A percentile compares a stretch with the other conserved stretches of the same genome.
These are phyloP conservation scores for Epichloe sylvatica DNA, from an alignment of 2,329 filamentous ascomycete species.

Conservation along the genomic window DNA sequence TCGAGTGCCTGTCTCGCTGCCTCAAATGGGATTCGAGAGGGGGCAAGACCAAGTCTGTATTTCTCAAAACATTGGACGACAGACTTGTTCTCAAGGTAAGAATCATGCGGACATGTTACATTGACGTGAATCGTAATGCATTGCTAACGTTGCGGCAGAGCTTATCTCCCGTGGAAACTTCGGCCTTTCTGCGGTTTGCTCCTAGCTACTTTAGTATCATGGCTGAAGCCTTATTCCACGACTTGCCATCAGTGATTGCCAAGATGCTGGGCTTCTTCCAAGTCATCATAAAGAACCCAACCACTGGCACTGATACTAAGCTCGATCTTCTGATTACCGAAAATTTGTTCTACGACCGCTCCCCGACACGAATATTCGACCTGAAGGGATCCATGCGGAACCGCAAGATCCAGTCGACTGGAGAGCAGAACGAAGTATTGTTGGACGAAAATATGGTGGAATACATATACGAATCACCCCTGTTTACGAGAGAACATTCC, in stretches of 20 bases:
- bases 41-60: constrained; percentile 94
- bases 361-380: constrained; percentile 81
- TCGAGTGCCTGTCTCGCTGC: constrained; percentile 88
- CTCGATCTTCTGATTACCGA: constrained; percentile 93
- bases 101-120: neutral
- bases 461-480: constrained; percentile 92
- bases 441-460: constrained; percentile 98
- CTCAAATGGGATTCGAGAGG: constrained; percentile 97
- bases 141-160: constrained; percentile 27
- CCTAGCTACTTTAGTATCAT: constrained; percentile 97
- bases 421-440: constrained; percentile 89
- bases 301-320: constrained; percentile 84
- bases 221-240: constrained; percentile 89
- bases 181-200: constrained; percentile 87
- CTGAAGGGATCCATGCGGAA: constrained; percentile 98
- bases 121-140: neutral
- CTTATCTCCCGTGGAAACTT: constrained; percentile 84
- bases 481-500: constrained; percentile 90
- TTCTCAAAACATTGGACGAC: constrained; percentile 91
- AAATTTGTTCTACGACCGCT: constrained; percentile 92
- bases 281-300: constrained; percentile 88
- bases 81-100: constrained; percentile 70
- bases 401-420: constrained; percentile 89
- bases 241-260: constrained; percentile 87
- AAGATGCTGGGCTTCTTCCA: constrained; percentile 99